phyloP scores from a whole-genome alignment of 306 rosid genomes.

The Datisca glomerata region DNA sequence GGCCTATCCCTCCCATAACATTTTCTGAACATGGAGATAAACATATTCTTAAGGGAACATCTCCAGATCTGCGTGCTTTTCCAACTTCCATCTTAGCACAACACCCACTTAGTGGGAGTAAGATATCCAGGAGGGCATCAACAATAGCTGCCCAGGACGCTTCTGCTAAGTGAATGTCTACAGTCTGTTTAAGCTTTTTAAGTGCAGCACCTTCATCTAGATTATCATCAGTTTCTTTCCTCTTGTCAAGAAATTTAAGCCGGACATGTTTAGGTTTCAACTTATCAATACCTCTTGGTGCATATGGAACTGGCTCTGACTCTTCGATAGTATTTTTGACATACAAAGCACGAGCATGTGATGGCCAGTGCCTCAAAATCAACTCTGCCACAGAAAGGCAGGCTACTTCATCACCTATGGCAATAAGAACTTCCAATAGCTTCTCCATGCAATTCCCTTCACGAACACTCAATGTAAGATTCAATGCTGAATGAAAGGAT shows the following conservation, averaged over 20 bases:
- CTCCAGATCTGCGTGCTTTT: constrained; percentile 47
- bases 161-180: constrained; percentile 56
- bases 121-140: constrained; percentile 59
- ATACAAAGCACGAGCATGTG: constrained; percentile 87
- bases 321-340: constrained; percentile 76
- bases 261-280: constrained; percentile 83
- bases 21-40: constrained; percentile 45
- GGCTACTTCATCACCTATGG: constrained; percentile 94
- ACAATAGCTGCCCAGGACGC: constrained; percentile 75
- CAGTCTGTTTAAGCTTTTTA: constrained; percentile 63
- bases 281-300: constrained; percentile 96
- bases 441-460: constrained; percentile 99
- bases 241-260: constrained; percentile 72
- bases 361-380: constrained; percentile 98
- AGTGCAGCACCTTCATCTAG: constrained; percentile 39
- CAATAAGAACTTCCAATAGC: constrained; percentile 94
- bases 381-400: constrained; percentile 85
- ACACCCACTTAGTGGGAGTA: constrained; percentile 31
- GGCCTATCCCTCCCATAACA: constrained; percentile 36
- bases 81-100: constrained; percentile 22
- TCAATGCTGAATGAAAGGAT: not conserved
- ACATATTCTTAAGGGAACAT: constrained; percentile 45
- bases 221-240: constrained; percentile 49
- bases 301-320: constrained; percentile 63
- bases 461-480: constrained; percentile 7